Conservation (phyloP, 2,329 filamentous ascomycete genomes). For the Aureobasidium subglaciale region DNA sequence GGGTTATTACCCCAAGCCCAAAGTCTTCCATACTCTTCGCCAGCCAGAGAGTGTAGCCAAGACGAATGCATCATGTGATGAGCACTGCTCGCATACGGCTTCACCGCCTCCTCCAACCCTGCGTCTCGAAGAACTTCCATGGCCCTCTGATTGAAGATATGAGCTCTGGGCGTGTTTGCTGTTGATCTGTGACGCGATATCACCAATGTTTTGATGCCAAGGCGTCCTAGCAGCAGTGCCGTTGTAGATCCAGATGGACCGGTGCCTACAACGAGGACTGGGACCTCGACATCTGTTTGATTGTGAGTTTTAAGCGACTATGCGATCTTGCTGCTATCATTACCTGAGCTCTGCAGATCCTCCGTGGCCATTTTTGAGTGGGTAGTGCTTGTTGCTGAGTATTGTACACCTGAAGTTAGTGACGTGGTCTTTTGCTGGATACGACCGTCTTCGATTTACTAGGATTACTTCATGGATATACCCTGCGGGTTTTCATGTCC, state of each 20-base stretch:
- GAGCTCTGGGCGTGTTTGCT: constrained; percentile 52
- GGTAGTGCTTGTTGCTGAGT: too few relatives aligned
- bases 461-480: too few relatives aligned
- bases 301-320: too few relatives aligned
- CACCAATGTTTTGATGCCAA: constrained; percentile 44
- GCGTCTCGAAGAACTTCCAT: constrained; percentile 40
- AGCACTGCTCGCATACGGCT: constrained; percentile 27
- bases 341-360: too few relatives aligned
- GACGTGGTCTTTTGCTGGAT: too few relatives aligned
- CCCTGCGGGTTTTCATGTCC: too few relatives aligned
- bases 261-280: neutral
- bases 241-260: neutral
- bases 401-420: too few relatives aligned
- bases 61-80: constrained; percentile 35
- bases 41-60: constrained; percentile 40
- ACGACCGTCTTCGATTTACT: too few relatives aligned
- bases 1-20: constrained; percentile 39
- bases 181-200: constrained; percentile 44
- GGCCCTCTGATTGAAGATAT: constrained; percentile 55
- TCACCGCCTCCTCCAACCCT: constrained; percentile 34
- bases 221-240: neutral
- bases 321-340: too few relatives aligned
- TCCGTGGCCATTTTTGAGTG: too few relatives aligned
- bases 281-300: too few relatives aligned
- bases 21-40: constrained; percentile 38